Evolutionary conservation across 345 rosid genomes (phyloP).

Genomic region (Murraya paniculata): DNA sequence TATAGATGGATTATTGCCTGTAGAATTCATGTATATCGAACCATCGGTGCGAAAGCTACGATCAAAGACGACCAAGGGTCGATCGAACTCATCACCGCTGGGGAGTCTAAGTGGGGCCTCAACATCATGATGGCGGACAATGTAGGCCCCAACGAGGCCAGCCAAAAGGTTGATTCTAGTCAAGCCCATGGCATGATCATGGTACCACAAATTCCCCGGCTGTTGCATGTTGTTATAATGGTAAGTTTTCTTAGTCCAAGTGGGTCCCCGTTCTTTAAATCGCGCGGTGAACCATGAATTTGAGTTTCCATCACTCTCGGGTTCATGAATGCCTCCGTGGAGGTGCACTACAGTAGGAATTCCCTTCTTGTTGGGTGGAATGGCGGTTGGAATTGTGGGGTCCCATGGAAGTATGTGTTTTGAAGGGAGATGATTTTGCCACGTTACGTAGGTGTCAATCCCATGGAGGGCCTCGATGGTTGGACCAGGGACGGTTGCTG

Average conservation of each 20-base stretch:
- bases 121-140: slow-evolving; percentile 48
- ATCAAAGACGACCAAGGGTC: slow-evolving; percentile 66
- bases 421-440: slow-evolving; percentile 85
- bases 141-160: slow-evolving; percentile 78
- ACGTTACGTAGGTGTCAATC: slow-evolving; percentile 54
- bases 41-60: slow-evolving; percentile 68
- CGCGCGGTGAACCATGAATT: slow-evolving; percentile 80
- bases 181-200: slow-evolving; percentile 89
- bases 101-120: slow-evolving; percentile 70
- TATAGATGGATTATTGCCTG: slow-evolving; percentile 81
- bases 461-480: slow-evolving; percentile 83
- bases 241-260: slow-evolving; percentile 53
- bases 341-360: slow-evolving; percentile 94
- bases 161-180: slow-evolving; percentile 86
- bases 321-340: slow-evolving; percentile 78
- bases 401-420: slow-evolving; percentile 93
- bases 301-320: slow-evolving; percentile 73
- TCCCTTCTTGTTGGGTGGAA: slow-evolving; percentile 41
- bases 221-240: slow-evolving; percentile 73
- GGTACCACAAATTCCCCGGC: slow-evolving; percentile 93
- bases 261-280: slow-evolving; percentile 54
- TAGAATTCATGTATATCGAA: slow-evolving; percentile 72
- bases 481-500: slow-evolving; percentile 86
- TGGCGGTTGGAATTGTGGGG: slow-evolving; percentile 74
- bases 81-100: slow-evolving; percentile 49